Conservation (phyloP, 768 basidiomycete species). For the Agaricus blazei region DNA sequence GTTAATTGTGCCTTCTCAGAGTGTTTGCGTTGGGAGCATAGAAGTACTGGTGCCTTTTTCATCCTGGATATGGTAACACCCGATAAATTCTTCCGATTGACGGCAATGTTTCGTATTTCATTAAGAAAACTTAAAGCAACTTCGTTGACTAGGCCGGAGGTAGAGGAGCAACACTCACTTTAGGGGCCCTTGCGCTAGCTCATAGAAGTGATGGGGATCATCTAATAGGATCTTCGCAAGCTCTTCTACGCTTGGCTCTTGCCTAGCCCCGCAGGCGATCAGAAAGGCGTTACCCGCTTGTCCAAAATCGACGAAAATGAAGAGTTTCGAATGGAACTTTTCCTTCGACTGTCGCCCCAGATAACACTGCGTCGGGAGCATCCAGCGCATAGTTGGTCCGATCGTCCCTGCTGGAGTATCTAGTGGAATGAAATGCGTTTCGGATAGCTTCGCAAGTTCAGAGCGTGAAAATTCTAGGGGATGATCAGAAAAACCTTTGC, state of each 20-base stretch:
- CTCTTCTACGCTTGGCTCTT: constrained; percentile 83
- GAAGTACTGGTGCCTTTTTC: constrained; percentile 65
- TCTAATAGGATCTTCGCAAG: constrained; percentile 64
- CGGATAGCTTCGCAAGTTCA: constrained; percentile 55
- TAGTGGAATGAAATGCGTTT: constrained; percentile 63
- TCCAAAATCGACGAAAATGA: constrained; percentile 89
- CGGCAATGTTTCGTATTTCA: constrained; percentile 83
- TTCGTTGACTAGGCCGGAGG: neutral
- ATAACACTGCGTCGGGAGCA: constrained; percentile 66
- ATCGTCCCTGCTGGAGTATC: constrained; percentile 24
- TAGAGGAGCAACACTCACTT: constrained; percentile 39
- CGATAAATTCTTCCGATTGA: constrained; percentile 60
- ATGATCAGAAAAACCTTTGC: neutral
- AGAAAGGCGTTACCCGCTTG: constrained; percentile 78
- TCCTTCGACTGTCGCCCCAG: constrained; percentile 48
- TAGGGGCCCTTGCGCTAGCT: constrained; percentile 61
- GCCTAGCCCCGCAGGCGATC: constrained; percentile 80
- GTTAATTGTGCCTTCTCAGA: constrained; percentile 23
- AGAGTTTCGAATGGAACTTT: constrained; percentile 73
- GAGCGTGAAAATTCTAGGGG: constrained; percentile 49
- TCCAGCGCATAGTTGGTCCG: constrained; percentile 32
- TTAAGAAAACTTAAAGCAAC: constrained; percentile 57
- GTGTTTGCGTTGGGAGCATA: constrained; percentile 64
- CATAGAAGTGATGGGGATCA: constrained; percentile 67
- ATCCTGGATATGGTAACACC: constrained; percentile 53